A percentile compares a stretch with the other conserved stretches of the same genome.
These are phyloP conservation scores for Lentinula sp. DNA, from an alignment of 768 basidiomycete species.

Conservation along the genomic window DNA sequence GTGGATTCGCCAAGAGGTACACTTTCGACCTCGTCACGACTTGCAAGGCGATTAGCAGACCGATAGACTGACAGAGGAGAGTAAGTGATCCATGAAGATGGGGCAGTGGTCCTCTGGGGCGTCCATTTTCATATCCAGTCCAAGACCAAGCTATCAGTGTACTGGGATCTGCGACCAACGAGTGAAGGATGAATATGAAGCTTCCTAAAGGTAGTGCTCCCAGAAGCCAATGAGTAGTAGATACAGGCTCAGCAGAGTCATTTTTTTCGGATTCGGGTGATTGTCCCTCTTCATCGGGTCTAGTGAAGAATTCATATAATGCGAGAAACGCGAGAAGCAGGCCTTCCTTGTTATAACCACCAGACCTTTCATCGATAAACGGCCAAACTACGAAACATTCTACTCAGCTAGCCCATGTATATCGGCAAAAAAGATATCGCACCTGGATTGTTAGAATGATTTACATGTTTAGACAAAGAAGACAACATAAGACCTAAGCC, in stretches of 20 bases:
- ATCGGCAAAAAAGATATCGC: conserved; percentile 5
- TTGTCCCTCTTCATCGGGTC: conserved; percentile 20
- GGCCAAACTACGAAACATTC: conserved; percentile 59
- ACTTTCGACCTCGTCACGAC: neutral
- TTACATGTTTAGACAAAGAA: conserved; percentile 67
- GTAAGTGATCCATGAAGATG: conserved; percentile 68
- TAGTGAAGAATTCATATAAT: conserved; percentile 47
- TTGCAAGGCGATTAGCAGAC: conserved; percentile 38
- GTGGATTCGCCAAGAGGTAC: conserved; percentile 32
- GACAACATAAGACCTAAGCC: conserved; percentile 62
- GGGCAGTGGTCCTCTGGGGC: conserved; percentile 64
- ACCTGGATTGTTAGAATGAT: conserved; percentile 81
- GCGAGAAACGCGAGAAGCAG: conserved; percentile 53
- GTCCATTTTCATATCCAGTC: conserved; percentile 71
- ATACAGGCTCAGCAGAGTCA: neutral
- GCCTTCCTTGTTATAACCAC: conserved; percentile 67
- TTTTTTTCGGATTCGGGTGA: neutral
- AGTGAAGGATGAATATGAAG: conserved; percentile 67
- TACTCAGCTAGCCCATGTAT: neutral
- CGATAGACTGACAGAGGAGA: conserved; percentile 54
- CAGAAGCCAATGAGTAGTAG: conserved; percentile 17
- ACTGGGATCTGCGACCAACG: conserved; percentile 66
- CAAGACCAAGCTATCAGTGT: conserved; percentile 85
- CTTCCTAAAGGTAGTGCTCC: conserved; percentile 57
- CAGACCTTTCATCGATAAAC: conserved; percentile 57